phyloP scores from a whole-genome alignment of 768 basidiomycete genomes.

The Hydnomerulius pinastri region DNA sequence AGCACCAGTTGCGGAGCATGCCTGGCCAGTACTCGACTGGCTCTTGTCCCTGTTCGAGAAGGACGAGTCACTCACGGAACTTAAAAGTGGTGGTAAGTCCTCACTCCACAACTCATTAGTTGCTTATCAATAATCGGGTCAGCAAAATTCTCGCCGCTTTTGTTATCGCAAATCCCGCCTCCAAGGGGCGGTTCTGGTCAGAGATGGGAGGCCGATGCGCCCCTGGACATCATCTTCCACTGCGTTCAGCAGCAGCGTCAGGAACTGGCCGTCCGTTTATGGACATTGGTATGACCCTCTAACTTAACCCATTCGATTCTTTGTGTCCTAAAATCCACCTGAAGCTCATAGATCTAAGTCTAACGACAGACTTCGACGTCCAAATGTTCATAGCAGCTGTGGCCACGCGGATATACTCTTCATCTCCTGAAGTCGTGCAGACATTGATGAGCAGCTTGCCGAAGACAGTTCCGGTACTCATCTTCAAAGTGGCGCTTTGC shows the following conservation, averaged over 20 bases:
- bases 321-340: background rate
- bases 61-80: conserved; percentile 49
- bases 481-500: conserved; percentile 47
- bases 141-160: conserved; percentile 52
- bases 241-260: conserved; percentile 38
- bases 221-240: conserved; percentile 48
- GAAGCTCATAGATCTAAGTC: conserved; percentile 45
- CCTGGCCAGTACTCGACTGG: conserved; percentile 77
- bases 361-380: conserved; percentile 39
- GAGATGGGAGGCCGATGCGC: conserved; percentile 57
- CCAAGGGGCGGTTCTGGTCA: conserved; percentile 47
- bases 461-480: conserved; percentile 35
- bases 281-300: conserved; percentile 29
- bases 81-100: conserved; percentile 28
- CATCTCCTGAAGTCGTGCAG: conserved; percentile 29
- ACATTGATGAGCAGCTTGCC: conserved; percentile 40
- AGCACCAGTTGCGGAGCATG: conserved; percentile 53
- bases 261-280: conserved; percentile 36
- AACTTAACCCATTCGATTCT: background rate
- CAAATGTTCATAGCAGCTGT: conserved; percentile 37
- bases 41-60: conserved; percentile 66
- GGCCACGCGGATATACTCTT: conserved; percentile 36
- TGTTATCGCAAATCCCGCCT: conserved; percentile 60
- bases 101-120: conserved; percentile 4
- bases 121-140: conserved; percentile 9